These are phyloP conservation scores for Rhizoclosmatium globosum DNA, from an alignment of 192 early-diverging fungal genomes.

Conservation along the genomic window DNA sequence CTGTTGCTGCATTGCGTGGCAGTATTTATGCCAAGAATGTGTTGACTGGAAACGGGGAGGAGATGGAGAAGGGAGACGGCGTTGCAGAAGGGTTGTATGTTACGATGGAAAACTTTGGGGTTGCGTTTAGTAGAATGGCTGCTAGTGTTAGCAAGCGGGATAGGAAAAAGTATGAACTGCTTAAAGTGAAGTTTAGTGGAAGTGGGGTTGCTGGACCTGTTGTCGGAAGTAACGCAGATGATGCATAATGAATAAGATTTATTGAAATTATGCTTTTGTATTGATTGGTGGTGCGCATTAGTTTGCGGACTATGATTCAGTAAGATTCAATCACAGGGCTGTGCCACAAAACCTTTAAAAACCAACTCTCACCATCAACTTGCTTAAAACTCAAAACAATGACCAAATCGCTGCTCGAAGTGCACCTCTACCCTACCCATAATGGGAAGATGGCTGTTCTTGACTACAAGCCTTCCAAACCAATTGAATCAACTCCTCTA, in stretches of 20 bases:
- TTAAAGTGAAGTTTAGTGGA: constrained; percentile 40
- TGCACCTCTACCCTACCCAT: not conserved
- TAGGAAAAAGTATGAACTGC: constrained; percentile 32
- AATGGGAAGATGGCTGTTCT: not conserved
- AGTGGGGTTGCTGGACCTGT: constrained; percentile 11
- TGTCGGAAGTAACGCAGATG: not conserved
- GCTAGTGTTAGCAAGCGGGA: constrained; percentile 71
- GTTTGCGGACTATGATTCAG: no score
- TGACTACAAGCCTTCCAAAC: not conserved
- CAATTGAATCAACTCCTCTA: not conserved
- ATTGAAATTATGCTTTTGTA: no score
- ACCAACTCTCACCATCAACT: no score
- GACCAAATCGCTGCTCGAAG: not conserved
- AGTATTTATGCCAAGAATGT: constrained; percentile 54
- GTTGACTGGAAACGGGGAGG: constrained; percentile 33
- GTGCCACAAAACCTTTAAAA: no score
- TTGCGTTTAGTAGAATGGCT: constrained; percentile 80
- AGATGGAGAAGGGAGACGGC: constrained; percentile 36
- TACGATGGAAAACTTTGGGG: constrained; percentile 72
- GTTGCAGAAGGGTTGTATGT: constrained; percentile 59
- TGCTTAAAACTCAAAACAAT: not conserved
- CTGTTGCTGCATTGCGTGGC: constrained; percentile 79
- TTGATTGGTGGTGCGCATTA: no score
- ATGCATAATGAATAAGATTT: no score
- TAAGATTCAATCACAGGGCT: no score